Conservation (phyloP, 371 early-diverging fungal species). For the Mucor irregularis region DNA sequence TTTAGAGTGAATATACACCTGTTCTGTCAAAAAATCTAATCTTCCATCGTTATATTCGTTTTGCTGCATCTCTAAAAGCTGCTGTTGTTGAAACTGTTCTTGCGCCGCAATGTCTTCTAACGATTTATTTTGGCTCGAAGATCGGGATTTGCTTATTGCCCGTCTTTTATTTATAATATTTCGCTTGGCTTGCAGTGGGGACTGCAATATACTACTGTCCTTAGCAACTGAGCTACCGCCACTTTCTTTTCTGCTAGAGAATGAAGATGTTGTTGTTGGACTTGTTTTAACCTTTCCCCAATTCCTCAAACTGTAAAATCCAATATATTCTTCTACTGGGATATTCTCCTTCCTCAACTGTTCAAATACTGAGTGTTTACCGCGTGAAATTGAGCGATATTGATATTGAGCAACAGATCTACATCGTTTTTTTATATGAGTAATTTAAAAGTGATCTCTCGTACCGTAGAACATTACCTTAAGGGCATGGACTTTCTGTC, state of each 20-base stretch:
- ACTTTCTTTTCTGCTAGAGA: conserved; percentile 1
- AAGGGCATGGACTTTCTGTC: conserved; percentile 44
- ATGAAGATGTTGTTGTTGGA: not conserved
- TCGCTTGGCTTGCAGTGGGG: not conserved
- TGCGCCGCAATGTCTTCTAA: not conserved
- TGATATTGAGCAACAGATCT: conserved; percentile 77
- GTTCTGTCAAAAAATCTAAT: conserved; percentile 65
- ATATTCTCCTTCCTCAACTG: conserved; percentile 65
- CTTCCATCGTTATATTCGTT: conserved; percentile 9
- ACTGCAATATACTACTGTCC: not conserved
- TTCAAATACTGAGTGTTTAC: conserved; percentile 69
- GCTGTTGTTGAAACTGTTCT: not conserved
- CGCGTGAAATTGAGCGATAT: conserved; percentile 78
- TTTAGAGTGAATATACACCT: conserved; percentile 87
- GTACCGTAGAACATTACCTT: conserved; percentile 18
- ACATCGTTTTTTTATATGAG: not conserved
- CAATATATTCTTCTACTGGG: conserved; percentile 70
- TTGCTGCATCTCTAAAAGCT: not conserved
- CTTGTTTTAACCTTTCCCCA: conserved; percentile 54
- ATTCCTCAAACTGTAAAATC: conserved; percentile 75
- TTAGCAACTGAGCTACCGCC: not conserved
- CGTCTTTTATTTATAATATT: conserved; percentile 1
- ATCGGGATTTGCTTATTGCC: not conserved
- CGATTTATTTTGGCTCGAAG: conserved; percentile 10
- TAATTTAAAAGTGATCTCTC: not conserved